These are phyloP conservation scores for Rauvolfia tetraphylla DNA, from an alignment of 257 asterid genomes.

Conservation along the genomic window DNA sequence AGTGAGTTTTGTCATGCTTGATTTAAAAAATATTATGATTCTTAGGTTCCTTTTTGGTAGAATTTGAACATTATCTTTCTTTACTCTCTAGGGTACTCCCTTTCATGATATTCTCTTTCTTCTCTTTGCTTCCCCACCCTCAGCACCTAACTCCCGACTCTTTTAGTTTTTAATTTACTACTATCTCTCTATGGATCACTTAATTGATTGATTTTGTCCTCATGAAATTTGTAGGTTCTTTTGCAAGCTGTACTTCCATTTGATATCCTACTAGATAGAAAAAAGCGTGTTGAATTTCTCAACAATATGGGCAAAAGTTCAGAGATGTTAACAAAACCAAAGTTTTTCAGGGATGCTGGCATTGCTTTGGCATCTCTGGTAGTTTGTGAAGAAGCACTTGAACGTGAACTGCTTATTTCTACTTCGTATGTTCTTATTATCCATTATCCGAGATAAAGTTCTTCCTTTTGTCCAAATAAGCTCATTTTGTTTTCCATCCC, in stretches of 20 bases:
- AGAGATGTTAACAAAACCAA: constrained; percentile 46
- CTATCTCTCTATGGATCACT: neutral
- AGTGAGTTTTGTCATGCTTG: neutral
- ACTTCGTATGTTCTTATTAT: constrained; percentile 68
- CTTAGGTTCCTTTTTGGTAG: neutral
- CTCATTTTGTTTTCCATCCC: neutral
- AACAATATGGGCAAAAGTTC: constrained; percentile 50
- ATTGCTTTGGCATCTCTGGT: constrained; percentile 87
- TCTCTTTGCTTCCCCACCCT: neutral
- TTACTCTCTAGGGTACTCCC: neutral
- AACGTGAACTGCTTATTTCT: constrained; percentile 81
- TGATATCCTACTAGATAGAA: constrained; percentile 72
- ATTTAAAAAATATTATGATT: neutral
- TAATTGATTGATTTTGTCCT: neutral
- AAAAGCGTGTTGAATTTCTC: constrained; percentile 58
- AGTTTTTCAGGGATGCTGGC: constrained; percentile 89
- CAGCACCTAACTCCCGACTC: neutral
- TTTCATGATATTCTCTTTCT: constrained; percentile 9
- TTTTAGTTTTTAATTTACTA: neutral
- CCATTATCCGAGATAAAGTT: constrained; percentile 10
- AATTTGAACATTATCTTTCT: neutral
- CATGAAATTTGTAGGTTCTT: constrained; percentile 57
- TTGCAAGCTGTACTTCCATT: constrained; percentile 95
- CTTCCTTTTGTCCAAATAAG: constrained; percentile 12
- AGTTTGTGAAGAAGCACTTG: constrained; percentile 93